A percentile compares a stretch with the other conserved stretches of the same genome.
Conservation (phyloP, 495 filamentous ascomycete species). For the Filosporella fistucella region DNA sequence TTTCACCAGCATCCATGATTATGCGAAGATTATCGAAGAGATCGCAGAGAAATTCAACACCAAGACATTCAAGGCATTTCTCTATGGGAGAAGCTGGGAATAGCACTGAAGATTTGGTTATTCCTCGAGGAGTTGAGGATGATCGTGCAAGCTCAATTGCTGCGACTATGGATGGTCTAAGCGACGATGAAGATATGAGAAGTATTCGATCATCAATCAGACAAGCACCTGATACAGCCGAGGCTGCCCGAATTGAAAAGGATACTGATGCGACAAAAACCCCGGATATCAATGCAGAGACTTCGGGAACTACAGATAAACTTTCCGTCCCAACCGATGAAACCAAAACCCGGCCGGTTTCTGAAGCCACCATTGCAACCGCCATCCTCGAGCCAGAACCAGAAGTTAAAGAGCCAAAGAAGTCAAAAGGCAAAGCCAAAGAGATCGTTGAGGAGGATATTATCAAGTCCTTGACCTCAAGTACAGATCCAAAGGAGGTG, state of each 20-base stretch:
- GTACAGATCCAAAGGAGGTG: constrained; percentile 13
- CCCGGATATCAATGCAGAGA: background rate
- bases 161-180: constrained; percentile 49
- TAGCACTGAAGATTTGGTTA: constrained; percentile 40
- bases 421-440: background rate
- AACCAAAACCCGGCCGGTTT: background rate
- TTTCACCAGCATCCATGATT: constrained; percentile 35
- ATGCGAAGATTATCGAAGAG: constrained; percentile 42
- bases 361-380: background rate
- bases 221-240: constrained; percentile 4
- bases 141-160: constrained; percentile 43
- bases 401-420: background rate
- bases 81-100: constrained; percentile 2
- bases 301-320: background rate
- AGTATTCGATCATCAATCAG: constrained; percentile 16
- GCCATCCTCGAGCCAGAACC: background rate
- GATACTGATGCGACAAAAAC: background rate
- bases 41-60: constrained; percentile 22
- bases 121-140: constrained; percentile 29
- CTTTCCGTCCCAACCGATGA: background rate
- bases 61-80: too few relatives aligned
- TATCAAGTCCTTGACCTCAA: constrained; percentile 13
- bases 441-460: background rate
- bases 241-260: background rate
- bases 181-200: constrained; percentile 30